Base-by-base conservation (phyloP, 2,329 filamentous ascomycete genomes). In the Exophiala sideris region DNA sequence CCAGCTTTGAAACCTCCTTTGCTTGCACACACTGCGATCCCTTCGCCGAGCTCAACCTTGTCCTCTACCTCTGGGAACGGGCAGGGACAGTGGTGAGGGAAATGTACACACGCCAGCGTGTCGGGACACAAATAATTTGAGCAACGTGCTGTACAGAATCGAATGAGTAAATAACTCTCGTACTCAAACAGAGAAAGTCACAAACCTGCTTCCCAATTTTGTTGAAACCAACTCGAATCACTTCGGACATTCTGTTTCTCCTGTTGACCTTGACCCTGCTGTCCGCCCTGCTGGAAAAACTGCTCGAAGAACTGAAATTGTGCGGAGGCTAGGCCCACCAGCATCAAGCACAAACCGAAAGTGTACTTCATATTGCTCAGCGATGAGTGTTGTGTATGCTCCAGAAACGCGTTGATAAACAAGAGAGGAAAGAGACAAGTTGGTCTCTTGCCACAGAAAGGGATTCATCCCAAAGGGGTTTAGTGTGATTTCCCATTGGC, bases 291-390 rank as follows among this genome's bases (percentile, higher is more conserved):
- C 24, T 29, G 55, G 71, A 99, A 97, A 89, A 97, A 96, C 66
- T 97, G 90, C 70, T 96, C 91, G 74, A 97, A 99, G 81, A 99
- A 96, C 68, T 89, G 87, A 71, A 97, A 97, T 73, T 97, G 92
- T 9, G 89, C 89, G 53, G 80, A 76, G 3, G 79, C 84, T 12
- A 75, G 65, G 32, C 82, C 72, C 58, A 82, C 73, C 55, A 89
- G 67, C 24, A 90, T 70, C 46, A 88, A 74, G 12, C 90, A 68
- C 6, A 58, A 3, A 40, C 48, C 52, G 7, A 54, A 12, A 12
- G 50, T 11, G n/a, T 50, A 24, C 18, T 44, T 57, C 57, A 59
- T 59, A n/a, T 67, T 10, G 54, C 65, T 10, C 58, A 64, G 10
- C 63, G 64, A 14, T 57, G 74, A 51, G 83, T 79, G 79, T 84